Evolutionary conservation across 257 asterid species (phyloP).

Genomic region (Voacanga thouarsii): DNA sequence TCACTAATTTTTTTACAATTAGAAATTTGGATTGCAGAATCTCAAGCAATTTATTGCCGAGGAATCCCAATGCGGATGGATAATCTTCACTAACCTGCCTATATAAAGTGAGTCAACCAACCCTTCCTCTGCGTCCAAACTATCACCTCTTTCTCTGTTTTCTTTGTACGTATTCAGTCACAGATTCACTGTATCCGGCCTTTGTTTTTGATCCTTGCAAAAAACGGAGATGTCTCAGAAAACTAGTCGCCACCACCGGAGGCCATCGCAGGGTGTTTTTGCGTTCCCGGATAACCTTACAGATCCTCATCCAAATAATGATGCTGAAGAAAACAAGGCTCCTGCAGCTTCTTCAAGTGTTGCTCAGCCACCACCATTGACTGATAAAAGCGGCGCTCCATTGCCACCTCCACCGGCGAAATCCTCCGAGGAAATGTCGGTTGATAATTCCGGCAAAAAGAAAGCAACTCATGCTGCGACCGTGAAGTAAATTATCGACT

Average conservation of each 20-base stretch:
- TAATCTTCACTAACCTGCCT: constrained; percentile 35
- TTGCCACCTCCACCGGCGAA: constrained; percentile 54
- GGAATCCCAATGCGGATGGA: constrained; percentile 44
- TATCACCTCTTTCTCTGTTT: constrained; percentile 6
- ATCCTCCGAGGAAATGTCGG: constrained; percentile 36
- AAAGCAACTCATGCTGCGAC: constrained; percentile 13
- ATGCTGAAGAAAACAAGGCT: constrained; percentile 21
- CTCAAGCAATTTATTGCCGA: constrained; percentile 21
- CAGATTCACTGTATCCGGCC: constrained; percentile 17
- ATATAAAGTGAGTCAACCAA: constrained; percentile 32
- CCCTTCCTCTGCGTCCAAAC: constrained; percentile 17
- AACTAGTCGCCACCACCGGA: constrained; percentile 66
- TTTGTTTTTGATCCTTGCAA: background rate
- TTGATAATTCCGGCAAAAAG: constrained; percentile 27
- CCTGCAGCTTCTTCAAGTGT: constrained; percentile 19
- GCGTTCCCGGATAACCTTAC: constrained; percentile 55
- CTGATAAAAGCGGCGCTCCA: constrained; percentile 28
- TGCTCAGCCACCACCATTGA: constrained; percentile 28
- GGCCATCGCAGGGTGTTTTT: constrained; percentile 69
- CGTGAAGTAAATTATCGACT: constrained; percentile 3
- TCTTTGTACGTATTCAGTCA: background rate
- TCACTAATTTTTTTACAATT: background rate
- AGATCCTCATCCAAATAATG: constrained; percentile 42
- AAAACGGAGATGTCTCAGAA: constrained; percentile 47
- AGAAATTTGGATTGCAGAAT: background rate